Evolutionary conservation across 2,329 filamentous ascomycete species (phyloP).

Genomic region (Sordariomycetes sp.): DNA sequence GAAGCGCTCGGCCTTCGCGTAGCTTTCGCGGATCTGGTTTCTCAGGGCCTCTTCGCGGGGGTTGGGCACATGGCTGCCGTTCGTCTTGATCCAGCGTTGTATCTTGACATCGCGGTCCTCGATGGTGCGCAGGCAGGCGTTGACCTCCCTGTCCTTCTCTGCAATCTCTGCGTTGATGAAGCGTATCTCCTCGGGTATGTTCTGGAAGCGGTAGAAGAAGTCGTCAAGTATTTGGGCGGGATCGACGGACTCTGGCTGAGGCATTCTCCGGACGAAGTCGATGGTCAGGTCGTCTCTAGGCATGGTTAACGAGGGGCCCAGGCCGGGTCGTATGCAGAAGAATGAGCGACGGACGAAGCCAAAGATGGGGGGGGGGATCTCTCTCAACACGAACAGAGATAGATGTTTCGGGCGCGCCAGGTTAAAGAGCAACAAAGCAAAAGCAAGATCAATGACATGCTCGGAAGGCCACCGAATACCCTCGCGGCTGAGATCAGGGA

Average conservation of each 20-base stretch:
- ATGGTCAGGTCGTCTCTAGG: slow-evolving; percentile 62
- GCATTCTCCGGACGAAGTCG: slow-evolving; percentile 56
- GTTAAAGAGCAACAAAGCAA: slow-evolving; percentile 2
- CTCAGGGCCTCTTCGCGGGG: slow-evolving; percentile 61
- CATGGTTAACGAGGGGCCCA: slow-evolving; percentile 42
- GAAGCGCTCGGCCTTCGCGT: slow-evolving; percentile 52
- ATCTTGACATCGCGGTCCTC: slow-evolving; percentile 60
- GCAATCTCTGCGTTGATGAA: slow-evolving; percentile 75
- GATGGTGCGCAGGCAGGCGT: slow-evolving; percentile 55
- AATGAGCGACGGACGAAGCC: not conserved
- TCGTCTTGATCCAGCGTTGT: slow-evolving; percentile 68
- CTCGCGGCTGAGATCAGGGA: not conserved
- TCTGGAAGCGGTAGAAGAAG: slow-evolving; percentile 62
- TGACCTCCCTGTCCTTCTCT: slow-evolving; percentile 63
- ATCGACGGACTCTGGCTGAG: slow-evolving; percentile 46
- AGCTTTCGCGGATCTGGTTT: slow-evolving; percentile 54
- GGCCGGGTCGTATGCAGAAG: slow-evolving; percentile 8
- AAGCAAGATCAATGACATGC: slow-evolving; percentile 3
- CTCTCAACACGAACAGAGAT: not conserved
- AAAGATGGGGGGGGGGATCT: slow-evolving; percentile 2
- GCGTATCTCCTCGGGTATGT: slow-evolving; percentile 69
- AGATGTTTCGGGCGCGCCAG: not conserved
- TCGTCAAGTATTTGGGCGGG: slow-evolving; percentile 63
- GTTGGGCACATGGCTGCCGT: slow-evolving; percentile 60
- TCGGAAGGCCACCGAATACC: not conserved